Percentiles rank a stretch among this genome's conserved stretches.
These are phyloP conservation scores for Botrytis cinerea DNA, from an alignment of 2,329 filamentous ascomycete species.

Conservation along the genomic window DNA sequence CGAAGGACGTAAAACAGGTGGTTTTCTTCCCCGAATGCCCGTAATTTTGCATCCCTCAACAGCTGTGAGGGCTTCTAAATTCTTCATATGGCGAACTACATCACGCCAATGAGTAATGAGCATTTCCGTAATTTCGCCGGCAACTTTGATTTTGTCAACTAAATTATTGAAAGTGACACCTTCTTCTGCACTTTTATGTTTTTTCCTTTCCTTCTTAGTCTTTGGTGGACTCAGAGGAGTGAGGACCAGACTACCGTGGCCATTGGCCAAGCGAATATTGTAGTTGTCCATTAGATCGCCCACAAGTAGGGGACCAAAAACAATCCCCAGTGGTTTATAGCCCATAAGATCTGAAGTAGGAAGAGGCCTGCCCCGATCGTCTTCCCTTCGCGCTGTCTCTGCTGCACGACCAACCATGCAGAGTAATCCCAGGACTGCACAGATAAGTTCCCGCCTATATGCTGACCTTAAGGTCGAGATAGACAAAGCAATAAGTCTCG, in stretches of 20 bases:
- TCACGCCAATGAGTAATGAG: slow-evolving; percentile 66
- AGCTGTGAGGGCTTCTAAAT: slow-evolving; percentile 41
- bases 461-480: slow-evolving; percentile 60
- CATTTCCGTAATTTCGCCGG: slow-evolving; percentile 64
- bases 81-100: slow-evolving; percentile 60
- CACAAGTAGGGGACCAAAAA: slow-evolving; percentile 65
- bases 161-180: slow-evolving; percentile 32
- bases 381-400: slow-evolving; percentile 55
- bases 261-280: slow-evolving; percentile 40
- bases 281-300: slow-evolving; percentile 58
- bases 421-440: slow-evolving; percentile 65
- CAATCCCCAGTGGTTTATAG: slow-evolving; percentile 61
- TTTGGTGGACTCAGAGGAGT: slow-evolving; percentile 44
- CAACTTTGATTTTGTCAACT: slow-evolving; percentile 59
- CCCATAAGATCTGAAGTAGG: slow-evolving; percentile 63
- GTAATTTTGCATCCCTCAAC: slow-evolving; percentile 25
- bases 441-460: slow-evolving; percentile 64
- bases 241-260: slow-evolving; percentile 35
- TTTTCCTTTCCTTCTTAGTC: slow-evolving; percentile 47
- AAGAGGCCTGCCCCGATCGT: slow-evolving; percentile 53
- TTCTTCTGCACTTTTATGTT: slow-evolving; percentile 34
- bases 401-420: slow-evolving; percentile 61
- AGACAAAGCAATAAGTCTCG: slow-evolving; percentile 65
- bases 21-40: slow-evolving; percentile 26
- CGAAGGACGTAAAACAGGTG: slow-evolving; percentile 44